Evolutionary conservation across 2,329 filamentous ascomycete genomes (phyloP), one percentile per base, ranked within the genome.

Genomic region (Paraphaeosphaeria minitans): DNA sequence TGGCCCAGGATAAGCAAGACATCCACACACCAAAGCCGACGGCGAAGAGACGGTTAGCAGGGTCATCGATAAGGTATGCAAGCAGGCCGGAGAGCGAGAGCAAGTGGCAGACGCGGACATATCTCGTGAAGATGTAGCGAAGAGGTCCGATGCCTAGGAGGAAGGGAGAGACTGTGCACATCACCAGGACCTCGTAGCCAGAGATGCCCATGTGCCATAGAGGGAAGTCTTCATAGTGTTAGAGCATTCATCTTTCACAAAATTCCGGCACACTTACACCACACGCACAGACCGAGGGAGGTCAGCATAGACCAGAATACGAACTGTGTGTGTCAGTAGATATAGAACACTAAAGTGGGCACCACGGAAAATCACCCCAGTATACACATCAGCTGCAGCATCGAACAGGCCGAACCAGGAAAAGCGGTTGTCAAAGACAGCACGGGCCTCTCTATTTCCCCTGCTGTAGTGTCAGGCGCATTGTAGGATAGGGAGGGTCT

Each of bases 141-240:
- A 97, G 60, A 0, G 88, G 81, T 48, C 83, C 84, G 62, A 93
- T 89, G 22, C 84, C 87, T 45, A 99, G 86, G 21, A 98, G 77
- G 41, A 93, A 82, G 0, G 95, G 95, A 4, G 93, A 91, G 53
- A 94, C 77, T 3, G 92, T 94, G 51, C 85, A 86, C 87, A 98
- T 89, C 71, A 99, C 89, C 65, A 96, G 83, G 45, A 88, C 89
- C 79, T 99, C 95, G 73, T 95, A 99, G 62, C 95, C 95, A 4
- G 94, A 98, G 60, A 99, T 96, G 29, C 95, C 95, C 95, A 99
- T 99, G 76, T 97, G 88, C 95, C 95, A 99, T 12, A 99, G 85
- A 14, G 95, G 95, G 75, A 99, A 99, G 78, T 96, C 90, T 92
- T 42, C 24, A 62, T 2, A 2, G 37, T 16, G 57, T 75, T 50